Base-by-base conservation (phyloP, 1,139 yeast genomes). In the Blastobotrys aristatus region DNA sequence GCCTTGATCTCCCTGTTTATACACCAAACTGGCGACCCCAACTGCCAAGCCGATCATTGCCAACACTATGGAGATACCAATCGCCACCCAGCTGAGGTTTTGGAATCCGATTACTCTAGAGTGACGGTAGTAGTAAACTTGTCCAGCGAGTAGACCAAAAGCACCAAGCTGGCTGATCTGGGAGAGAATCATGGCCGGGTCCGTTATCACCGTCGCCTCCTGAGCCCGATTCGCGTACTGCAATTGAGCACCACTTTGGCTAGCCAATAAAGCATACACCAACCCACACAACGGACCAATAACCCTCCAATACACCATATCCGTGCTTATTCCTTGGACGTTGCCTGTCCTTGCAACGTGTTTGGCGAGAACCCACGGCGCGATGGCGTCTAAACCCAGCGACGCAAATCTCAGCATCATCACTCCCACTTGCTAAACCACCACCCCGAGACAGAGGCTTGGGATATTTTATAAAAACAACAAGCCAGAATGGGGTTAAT, bases 401-500 rank as follows among this genome's bases (percentile, higher is more conserved):
- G 17, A 6, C 13, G 6, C 17, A 14, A 14, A 5, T 14, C 33
- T 30, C 16, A 14, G 16, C 17, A 13, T 30, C 33, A 10, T 6
- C 27, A 24, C n/a, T n/a, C 11, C 11, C 30, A 8, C 17, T 34
- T 34, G 5, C 17, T 17, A 34, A 34, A 34, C 10, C 10, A 34
- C 10, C 7, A 34, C 10, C 10, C 13, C 5, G 24, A 22, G 17
- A 16, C 13, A 34, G 24, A 6, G 10, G 34, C 34, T 31, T 31
- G 34, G n/a, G 7, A 14, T 31, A 7, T 10, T 31, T n/a, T n/a
- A n/a, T n/a, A n/a, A n/a, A n/a, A n/a, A n/a, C n/a, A n/a, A n/a
- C n/a, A n/a, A n/a, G n/a, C 34, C 7, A 37, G 5, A 16, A 89
- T 90, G 97, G 97, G 97, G 0, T 75, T 90, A 3, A 66, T 90